A percentile compares a stretch with the other conserved stretches of the same genome.
Evolutionary conservation across 2,329 filamentous ascomycete genomes (phyloP).

Genomic region (Aspergillus ruber): DNA sequence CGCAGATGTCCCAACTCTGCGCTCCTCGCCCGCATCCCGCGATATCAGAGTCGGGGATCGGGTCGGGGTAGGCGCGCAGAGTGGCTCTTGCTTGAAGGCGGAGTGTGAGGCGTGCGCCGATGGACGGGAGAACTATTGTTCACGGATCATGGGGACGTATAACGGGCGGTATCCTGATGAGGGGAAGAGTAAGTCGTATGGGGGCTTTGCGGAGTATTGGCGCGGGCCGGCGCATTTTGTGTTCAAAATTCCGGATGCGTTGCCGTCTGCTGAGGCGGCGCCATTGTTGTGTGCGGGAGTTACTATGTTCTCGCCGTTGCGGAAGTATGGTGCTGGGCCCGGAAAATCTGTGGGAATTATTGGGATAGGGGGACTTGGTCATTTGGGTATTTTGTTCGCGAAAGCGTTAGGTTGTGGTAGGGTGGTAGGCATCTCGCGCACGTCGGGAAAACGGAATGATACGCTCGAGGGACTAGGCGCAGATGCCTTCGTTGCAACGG

Average conservation of each 20-base stretch:
- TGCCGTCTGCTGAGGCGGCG: conserved; percentile 49
- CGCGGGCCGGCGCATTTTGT: conserved; percentile 55
- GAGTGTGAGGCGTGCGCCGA: conserved; percentile 38
- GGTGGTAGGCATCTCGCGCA: conserved; percentile 51
- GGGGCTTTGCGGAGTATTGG: conserved; percentile 55
- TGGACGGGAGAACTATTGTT: conserved; percentile 36
- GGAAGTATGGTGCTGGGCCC: conserved; percentile 59
- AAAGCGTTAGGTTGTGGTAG: conserved; percentile 63
- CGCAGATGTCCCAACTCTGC: conserved; percentile 22
- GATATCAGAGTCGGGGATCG: conserved; percentile 55
- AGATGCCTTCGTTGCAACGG: conserved; percentile 51
- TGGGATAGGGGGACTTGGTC: conserved; percentile 67
- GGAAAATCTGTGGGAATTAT: conserved; percentile 67
- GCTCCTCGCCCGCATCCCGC: conserved; percentile 18
- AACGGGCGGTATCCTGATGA: conserved; percentile 30
- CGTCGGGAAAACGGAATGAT: conserved; percentile 45
- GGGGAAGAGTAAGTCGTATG: conserved; percentile 28
- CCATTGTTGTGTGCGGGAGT: conserved; percentile 74
- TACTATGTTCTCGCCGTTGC: conserved; percentile 65
- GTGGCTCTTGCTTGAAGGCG: conserved; percentile 44
- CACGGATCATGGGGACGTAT: conserved; percentile 31
- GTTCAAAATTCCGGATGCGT: conserved; percentile 48
- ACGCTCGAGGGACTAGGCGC: conserved; percentile 48
- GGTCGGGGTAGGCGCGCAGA: conserved; percentile 58
- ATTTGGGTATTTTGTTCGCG: conserved; percentile 66